These are phyloP conservation scores for Claviceps fusiformis DNA, from an alignment of 2,329 filamentous ascomycete genomes.

Conservation along the genomic window DNA sequence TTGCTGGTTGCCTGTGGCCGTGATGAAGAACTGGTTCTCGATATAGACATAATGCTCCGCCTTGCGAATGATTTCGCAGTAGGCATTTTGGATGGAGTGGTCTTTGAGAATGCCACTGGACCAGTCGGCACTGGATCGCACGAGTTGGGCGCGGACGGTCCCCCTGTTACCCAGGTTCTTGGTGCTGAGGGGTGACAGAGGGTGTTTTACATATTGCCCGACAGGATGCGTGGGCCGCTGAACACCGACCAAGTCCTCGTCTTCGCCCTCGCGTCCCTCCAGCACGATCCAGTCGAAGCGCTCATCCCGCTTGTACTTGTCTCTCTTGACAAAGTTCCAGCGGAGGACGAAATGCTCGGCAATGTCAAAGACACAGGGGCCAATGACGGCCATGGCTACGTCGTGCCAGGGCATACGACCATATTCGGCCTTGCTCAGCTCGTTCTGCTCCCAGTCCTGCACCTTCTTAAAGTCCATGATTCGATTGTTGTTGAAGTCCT, in stretches of 20 bases:
- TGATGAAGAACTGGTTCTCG: conserved; percentile 98
- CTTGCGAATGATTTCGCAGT: conserved; percentile 69
- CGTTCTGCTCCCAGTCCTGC: conserved; percentile 82
- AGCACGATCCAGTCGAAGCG: conserved; percentile 76
- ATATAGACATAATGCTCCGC: conserved; percentile 94
- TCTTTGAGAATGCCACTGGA: conserved; percentile 79
- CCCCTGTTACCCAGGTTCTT: conserved; percentile 55
- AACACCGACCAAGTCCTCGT: conserved; percentile 78
- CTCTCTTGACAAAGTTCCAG: conserved; percentile 94
- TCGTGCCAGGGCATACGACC: conserved; percentile 99
- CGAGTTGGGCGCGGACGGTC: conserved; percentile 66
- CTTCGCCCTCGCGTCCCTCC: conserved; percentile 58
- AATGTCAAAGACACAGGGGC: conserved; percentile 83
- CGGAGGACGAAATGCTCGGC: conserved; percentile 88
- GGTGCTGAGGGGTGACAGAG: conserved; percentile 51
- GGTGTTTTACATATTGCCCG: conserved; percentile 76
- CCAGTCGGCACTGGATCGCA: conserved; percentile 89
- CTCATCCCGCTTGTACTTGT: conserved; percentile 89
- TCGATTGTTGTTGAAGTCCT: conserved; percentile 96
- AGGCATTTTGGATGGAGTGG: conserved; percentile 78
- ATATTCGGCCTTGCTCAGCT: conserved; percentile 79
- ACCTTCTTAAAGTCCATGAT: conserved; percentile 93
- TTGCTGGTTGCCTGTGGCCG: conserved; percentile 81
- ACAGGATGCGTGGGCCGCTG: conserved; percentile 82
- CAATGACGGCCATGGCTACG: conserved; percentile 80